phyloP scores from a whole-genome alignment of 2,329 filamentous ascomycete genomes.

The Microsporum canis region DNA sequence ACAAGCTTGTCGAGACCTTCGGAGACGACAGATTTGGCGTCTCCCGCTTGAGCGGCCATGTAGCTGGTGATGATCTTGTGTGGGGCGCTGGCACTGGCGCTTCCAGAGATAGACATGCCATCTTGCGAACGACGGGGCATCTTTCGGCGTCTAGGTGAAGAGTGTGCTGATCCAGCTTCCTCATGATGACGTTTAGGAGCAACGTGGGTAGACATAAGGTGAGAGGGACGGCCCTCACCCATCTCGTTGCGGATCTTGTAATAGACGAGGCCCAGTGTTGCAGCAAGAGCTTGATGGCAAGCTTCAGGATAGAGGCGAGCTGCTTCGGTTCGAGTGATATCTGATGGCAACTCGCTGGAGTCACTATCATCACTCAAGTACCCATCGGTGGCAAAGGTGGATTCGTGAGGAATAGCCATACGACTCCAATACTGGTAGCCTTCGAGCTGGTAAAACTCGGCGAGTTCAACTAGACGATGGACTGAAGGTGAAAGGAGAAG shows the following conservation, averaged over 20 bases:
- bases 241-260: constrained; percentile 33
- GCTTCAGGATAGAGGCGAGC: constrained; percentile 28
- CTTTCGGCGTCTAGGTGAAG: constrained; percentile 28
- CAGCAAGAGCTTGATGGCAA: constrained; percentile 31
- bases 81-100: not conserved
- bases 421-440: constrained; percentile 31
- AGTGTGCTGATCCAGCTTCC: constrained; percentile 23
- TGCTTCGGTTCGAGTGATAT: constrained; percentile 27
- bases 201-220: constrained; percentile 16
- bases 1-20: constrained; percentile 26
- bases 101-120: constrained; percentile 13
- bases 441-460: constrained; percentile 32
- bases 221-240: constrained; percentile 22
- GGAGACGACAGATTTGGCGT: constrained; percentile 24
- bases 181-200: constrained; percentile 26
- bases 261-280: constrained; percentile 31
- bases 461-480: constrained; percentile 29
- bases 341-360: constrained; percentile 27
- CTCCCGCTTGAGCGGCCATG: constrained; percentile 13
- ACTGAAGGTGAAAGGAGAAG: constrained; percentile 20
- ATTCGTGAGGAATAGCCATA: constrained; percentile 21
- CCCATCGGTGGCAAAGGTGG: constrained; percentile 20
- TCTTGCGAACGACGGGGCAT: constrained; percentile 23
- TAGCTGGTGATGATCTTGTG: constrained; percentile 6
- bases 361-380: constrained; percentile 28